Evolutionary conservation across 768 basidiomycete species (phyloP), one percentile per base, ranked within the genome.

Genomic region (Kwoniella dendrophila): DNA sequence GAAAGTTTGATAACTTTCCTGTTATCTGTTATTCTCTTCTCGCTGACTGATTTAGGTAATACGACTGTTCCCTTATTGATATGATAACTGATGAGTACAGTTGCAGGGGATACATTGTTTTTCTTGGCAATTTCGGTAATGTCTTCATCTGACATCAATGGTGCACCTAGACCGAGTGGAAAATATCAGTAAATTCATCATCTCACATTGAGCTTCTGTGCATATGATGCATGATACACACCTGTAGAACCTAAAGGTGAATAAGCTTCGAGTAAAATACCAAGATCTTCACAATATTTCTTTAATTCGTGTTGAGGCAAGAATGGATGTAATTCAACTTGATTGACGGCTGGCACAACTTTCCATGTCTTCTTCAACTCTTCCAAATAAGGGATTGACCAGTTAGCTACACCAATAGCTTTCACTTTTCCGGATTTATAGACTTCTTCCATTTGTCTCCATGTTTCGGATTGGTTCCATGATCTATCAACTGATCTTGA

Each of bases 21-120:
- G 63, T 75, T 75, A 27, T 64, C 64, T 18, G 63, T 59, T 41
- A 75, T 72, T 16, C 90, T 86, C 55, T 82, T 77, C 56, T 84
- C 81, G 4, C 86, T 90, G 41, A 91, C 90, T 4, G 87, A 89
- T 81, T 92, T 92, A 24, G 89, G 83, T 38, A 92, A 81, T 27
- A 89, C 89, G 36, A 89, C 83, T 43, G 86, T 81, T 36, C 83
- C 85, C 72, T 88, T 88, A 80, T 89, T 90, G 26, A 87, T 88
- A 67, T 90, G 88, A 45, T 90, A 94, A 0, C 89, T 89, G 63
- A 95, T 80, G 56, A 93, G 83, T 36, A 93, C 87, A 77, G 92
- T 89, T 0, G 90, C 90, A 1, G 89, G 81, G 0, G 87, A 87
- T 2, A 85, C 87, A 32, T 81, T 80, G 34, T 87, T 82, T 70